These are phyloP conservation scores for Backusella luteola DNA, from an alignment of 192 early-diverging fungal species.

Conservation along the genomic window DNA sequence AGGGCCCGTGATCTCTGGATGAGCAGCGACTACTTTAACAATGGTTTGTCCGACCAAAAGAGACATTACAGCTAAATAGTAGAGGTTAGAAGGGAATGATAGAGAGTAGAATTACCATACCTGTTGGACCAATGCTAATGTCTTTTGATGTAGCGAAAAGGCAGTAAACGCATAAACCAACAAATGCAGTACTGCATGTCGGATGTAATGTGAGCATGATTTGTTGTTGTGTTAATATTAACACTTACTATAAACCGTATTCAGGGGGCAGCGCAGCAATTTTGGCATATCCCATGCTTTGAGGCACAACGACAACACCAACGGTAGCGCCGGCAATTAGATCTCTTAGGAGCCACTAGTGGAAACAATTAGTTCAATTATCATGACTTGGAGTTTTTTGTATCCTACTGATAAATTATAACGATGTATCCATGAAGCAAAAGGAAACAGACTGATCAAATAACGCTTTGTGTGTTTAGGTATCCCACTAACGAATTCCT, in stretches of 20 bases:
- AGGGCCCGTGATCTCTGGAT: constrained; percentile 35
- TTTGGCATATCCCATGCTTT: constrained; percentile 74
- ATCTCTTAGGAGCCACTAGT: constrained; percentile 52
- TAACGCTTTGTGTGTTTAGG: constrained; percentile 19
- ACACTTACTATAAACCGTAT: constrained; percentile 70
- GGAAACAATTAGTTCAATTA: no score
- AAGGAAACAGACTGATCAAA: constrained; percentile 26
- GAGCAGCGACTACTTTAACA: constrained; percentile 26
- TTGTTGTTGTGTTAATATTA: not conserved
- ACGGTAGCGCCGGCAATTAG: constrained; percentile 73
- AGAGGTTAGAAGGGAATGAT: not conserved
- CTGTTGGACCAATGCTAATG: constrained; percentile 64
- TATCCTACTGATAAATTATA: constrained; percentile 18
- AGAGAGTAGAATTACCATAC: constrained; percentile 5
- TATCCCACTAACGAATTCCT: not conserved
- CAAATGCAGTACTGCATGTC: constrained; percentile 49
- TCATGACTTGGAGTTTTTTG: no score
- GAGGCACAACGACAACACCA: constrained; percentile 75
- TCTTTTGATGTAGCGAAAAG: constrained; percentile 81
- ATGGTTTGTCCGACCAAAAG: constrained; percentile 69
- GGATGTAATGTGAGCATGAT: not conserved
- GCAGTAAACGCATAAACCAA: constrained; percentile 53
- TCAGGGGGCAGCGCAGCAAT: constrained; percentile 64
- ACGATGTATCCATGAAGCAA: constrained; percentile 32
- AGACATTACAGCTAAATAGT: constrained; percentile 67